phyloP scores from a whole-genome alignment of 805 yeast genomes.

The Komagataella mondaviorum region DNA sequence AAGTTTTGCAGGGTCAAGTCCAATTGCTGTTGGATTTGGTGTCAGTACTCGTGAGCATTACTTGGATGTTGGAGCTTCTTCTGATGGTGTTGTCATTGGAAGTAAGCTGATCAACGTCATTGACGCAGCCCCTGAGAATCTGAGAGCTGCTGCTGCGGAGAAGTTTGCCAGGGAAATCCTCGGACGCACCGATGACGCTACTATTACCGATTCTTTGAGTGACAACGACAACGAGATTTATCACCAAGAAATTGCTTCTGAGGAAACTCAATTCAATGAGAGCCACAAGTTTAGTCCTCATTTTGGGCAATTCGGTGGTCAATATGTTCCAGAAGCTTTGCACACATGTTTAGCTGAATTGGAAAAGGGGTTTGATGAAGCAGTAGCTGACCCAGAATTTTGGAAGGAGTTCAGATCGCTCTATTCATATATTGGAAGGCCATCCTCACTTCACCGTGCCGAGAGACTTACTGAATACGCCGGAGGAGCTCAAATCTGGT shows the following conservation, averaged over 20 bases:
- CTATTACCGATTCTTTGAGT: neutral
- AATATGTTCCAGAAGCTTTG: conserved; percentile 93
- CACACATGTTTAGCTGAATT: conserved; percentile 84
- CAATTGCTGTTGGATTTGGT: conserved; percentile 95
- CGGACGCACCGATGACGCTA: conserved; percentile 1
- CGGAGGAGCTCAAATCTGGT: conserved; percentile 96
- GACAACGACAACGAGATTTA: neutral
- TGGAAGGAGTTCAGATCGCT: conserved; percentile 85
- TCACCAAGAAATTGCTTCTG: conserved; percentile 4
- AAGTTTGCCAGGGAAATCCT: conserved; percentile 58
- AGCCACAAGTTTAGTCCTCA: conserved; percentile 56
- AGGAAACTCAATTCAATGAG: conserved; percentile 32
- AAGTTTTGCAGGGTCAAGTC: conserved; percentile 52
- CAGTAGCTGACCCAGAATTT: conserved; percentile 79
- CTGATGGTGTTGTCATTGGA: conserved; percentile 97
- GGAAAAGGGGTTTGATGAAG: conserved; percentile 77
- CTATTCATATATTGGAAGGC: conserved; percentile 93
- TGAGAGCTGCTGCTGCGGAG: conserved; percentile 48
- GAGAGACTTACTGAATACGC: conserved; percentile 79
- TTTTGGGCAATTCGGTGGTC: conserved; percentile 97
- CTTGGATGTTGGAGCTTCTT: conserved; percentile 56
- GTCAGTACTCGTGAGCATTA: conserved; percentile 90
- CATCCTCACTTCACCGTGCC: conserved; percentile 84
- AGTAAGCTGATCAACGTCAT: conserved; percentile 68
- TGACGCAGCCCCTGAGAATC: conserved; percentile 42